Percentiles rank a stretch among this genome's conserved stretches.
Conservation (phyloP, 352 stramenopile genomes). For the Blastocystis sp. region DNA sequence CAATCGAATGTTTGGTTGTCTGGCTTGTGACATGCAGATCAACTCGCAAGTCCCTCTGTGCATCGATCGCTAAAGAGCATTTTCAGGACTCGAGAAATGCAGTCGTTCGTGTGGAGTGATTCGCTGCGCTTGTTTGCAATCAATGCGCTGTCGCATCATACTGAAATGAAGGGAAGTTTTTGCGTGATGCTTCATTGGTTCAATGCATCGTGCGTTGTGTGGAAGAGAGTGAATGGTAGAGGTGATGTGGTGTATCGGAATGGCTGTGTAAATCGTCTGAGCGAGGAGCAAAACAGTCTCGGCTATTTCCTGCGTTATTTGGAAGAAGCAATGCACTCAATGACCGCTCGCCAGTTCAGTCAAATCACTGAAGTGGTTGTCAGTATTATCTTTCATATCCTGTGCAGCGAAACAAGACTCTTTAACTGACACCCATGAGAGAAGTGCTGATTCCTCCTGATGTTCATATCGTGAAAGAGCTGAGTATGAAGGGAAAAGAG, state of each 20-base stretch:
- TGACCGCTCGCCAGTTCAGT: not conserved
- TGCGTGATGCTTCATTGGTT: constrained; percentile 12
- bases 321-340: not conserved
- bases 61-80: not conserved
- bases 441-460: not conserved
- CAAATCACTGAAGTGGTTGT: not conserved
- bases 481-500: not conserved
- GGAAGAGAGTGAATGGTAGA: not conserved
- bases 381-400: not conserved
- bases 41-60: not conserved
- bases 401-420: not conserved
- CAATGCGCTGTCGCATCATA: not conserved
- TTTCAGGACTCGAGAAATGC: not conserved
- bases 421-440: not conserved
- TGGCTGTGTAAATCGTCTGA: not conserved
- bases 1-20: not conserved
- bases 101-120: not conserved
- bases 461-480: not conserved
- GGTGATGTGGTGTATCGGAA: not conserved
- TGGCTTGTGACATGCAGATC: not conserved
- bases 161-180: not conserved
- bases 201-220: not conserved
- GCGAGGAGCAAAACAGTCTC: not conserved
- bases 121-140: not conserved
- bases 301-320: not conserved